Evolutionary conservation across 2,329 filamentous ascomycete genomes (phyloP), one percentile per base, ranked within the genome.

Genomic region (Fusarium transvaalense): DNA sequence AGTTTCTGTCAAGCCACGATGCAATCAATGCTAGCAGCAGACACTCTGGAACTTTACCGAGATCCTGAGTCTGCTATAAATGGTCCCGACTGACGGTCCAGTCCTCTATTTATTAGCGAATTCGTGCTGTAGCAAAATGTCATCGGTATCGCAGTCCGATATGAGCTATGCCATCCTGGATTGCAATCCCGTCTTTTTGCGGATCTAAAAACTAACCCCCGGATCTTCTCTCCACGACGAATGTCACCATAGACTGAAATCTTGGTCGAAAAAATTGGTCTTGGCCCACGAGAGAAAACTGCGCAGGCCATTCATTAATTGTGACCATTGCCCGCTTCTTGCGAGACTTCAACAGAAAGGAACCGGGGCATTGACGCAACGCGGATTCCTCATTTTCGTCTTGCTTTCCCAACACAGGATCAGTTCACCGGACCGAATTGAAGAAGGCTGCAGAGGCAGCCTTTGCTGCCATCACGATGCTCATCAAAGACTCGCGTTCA

Each of bases 191-290:
- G 48, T 23, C 47, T 34, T 29, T 41, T 37, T 34, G 43, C 45
- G 58, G 58, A 60, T 34, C 58, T 21, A 39, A 41, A 60, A 37
- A 21, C 29, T 32, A 35, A 63, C 50, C 58, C 58, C 60, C 48
- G 21, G 60, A 63, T 63, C 56, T 63, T 34, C 37, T 19, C 31
- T 56, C 58, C 50, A 48, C 32, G 15, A 14, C 9, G n/a, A 13
- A 56, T 56, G 32, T 3, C 10, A 56, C 58, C 4, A 25, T 17
- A 27, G 47, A 51, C 47, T 56, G 19, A 45, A 23, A 50, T 63
- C 50, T 63, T 14, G 27, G 32, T 32, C 42, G 32, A 32, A 42
- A 42, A 12, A 29, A 23, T 13, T 27, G 25, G 37, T 15, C 21
- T 12, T 63, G 47, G 39, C 42, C 38, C 35, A 38, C 34, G 19